Conservation (phyloP, 768 basidiomycete genomes). For the Pisolithus orientalis region DNA sequence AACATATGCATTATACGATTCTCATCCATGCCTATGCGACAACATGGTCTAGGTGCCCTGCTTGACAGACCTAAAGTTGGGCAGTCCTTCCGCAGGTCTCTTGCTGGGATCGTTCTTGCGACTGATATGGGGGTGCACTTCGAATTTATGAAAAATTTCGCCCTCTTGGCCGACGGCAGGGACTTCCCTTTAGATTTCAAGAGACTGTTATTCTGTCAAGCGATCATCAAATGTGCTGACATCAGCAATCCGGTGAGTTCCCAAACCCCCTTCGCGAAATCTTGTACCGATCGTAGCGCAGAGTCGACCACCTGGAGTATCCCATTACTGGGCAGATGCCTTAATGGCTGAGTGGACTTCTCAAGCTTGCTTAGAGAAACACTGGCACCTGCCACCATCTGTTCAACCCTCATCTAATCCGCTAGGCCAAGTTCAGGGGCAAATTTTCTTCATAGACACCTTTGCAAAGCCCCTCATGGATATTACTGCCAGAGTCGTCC, state of each 20-base stretch:
- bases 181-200: slow-evolving; percentile 38
- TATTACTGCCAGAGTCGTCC: slow-evolving; percentile 63
- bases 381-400: slow-evolving; percentile 61
- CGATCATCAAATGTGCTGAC: slow-evolving; percentile 94
- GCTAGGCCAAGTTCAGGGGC: slow-evolving; percentile 67
- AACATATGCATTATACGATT: slow-evolving; percentile 85
- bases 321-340: slow-evolving; percentile 88
- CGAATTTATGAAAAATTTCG: slow-evolving; percentile 72
- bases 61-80: slow-evolving; percentile 51
- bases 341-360: slow-evolving; percentile 86
- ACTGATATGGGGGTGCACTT: slow-evolving; percentile 94
- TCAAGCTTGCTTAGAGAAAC: slow-evolving; percentile 82
- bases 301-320: slow-evolving; percentile 90
- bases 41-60: slow-evolving; percentile 66
- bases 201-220: slow-evolving; percentile 76
- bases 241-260: slow-evolving; percentile 92
- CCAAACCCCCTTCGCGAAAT: background rate
- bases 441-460: slow-evolving; percentile 81
- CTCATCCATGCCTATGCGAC: slow-evolving; percentile 74
- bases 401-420: slow-evolving; percentile 43
- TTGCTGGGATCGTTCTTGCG: slow-evolving; percentile 79
- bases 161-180: slow-evolving; percentile 38
- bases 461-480: slow-evolving; percentile 85
- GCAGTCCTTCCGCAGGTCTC: slow-evolving; percentile 56
- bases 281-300: slow-evolving; percentile 24